phyloP scores from a whole-genome alignment of 2,329 filamentous ascomycete species.

The Monosporascus sp. region DNA sequence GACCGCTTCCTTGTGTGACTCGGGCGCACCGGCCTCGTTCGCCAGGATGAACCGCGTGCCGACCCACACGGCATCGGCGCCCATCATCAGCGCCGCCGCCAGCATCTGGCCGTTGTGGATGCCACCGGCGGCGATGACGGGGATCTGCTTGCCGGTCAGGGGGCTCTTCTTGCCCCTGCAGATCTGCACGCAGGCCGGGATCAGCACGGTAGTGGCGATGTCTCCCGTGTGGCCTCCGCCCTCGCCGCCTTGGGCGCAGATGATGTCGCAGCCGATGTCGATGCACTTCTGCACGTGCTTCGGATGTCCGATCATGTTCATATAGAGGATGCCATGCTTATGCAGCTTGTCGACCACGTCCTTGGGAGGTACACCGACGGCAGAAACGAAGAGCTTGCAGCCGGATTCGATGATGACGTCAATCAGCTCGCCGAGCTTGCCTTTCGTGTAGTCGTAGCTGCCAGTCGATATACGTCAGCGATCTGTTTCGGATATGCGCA shows the following conservation, averaged over 20 bases:
- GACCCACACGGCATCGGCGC: slow-evolving; percentile 90
- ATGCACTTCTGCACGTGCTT: slow-evolving; percentile 98
- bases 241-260: slow-evolving; percentile 97
- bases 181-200: slow-evolving; percentile 83
- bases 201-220: slow-evolving; percentile 85
- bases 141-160: slow-evolving; percentile 79
- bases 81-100: slow-evolving; percentile 87
- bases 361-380: slow-evolving; percentile 89
- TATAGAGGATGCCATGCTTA: slow-evolving; percentile 82
- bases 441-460: slow-evolving; percentile 99
- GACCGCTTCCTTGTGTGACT: slow-evolving; percentile 93
- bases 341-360: slow-evolving; percentile 86
- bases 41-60: slow-evolving; percentile 92
- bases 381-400: slow-evolving; percentile 91
- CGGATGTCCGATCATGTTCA: slow-evolving; percentile 99
- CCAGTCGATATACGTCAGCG: slow-evolving; percentile 14
- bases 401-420: slow-evolving; percentile 90
- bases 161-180: slow-evolving; percentile 78
- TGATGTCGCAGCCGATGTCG: slow-evolving; percentile 86
- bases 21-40: slow-evolving; percentile 90
- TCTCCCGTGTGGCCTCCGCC: slow-evolving; percentile 95
- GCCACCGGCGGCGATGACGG: slow-evolving; percentile 89
- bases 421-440: slow-evolving; percentile 86
- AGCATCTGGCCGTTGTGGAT: slow-evolving; percentile 89
- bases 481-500: neutral